phyloP scores from a whole-genome alignment of 371 early-diverging fungal species.

The Umbelopsis sp. region DNA sequence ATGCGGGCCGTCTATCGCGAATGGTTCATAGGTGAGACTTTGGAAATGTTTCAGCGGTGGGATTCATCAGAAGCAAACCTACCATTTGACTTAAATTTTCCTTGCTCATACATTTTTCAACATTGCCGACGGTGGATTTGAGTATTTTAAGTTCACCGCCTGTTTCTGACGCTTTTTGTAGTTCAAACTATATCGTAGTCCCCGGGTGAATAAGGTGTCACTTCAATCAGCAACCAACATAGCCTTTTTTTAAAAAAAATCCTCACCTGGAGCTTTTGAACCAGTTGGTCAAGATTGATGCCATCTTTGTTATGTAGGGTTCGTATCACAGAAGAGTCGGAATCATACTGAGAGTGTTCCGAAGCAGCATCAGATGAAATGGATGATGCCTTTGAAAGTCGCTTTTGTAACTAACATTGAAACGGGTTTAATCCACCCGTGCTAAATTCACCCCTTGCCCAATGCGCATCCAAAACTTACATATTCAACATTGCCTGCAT shows the following conservation, averaged over 20 bases:
- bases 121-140: conserved; percentile 11
- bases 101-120: conserved; percentile 9
- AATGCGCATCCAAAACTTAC: conserved; percentile 1
- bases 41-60: neutral
- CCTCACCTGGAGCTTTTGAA: conserved; percentile 8
- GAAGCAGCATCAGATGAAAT: neutral
- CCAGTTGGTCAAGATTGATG: neutral
- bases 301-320: neutral
- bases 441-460: neutral
- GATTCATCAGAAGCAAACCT: neutral
- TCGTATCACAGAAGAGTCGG: neutral
- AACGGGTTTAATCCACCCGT: neutral
- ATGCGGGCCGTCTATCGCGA: conserved; percentile 25
- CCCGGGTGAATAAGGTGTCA: neutral
- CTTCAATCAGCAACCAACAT: too few relatives aligned
- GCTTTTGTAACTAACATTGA: conserved; percentile 2
- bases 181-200: neutral
- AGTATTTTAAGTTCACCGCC: conserved; percentile 8
- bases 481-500: conserved; percentile 13
- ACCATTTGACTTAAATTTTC: conserved; percentile 18
- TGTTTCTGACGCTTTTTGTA: conserved; percentile 8
- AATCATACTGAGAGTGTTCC: neutral
- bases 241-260: neutral
- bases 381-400: neutral
- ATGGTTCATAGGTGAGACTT: neutral